A percentile compares a stretch with the other conserved stretches of the same genome.
phyloP scores from a whole-genome alignment of 2,329 filamentous ascomycete genomes.

The Dothistroma septosporum region DNA sequence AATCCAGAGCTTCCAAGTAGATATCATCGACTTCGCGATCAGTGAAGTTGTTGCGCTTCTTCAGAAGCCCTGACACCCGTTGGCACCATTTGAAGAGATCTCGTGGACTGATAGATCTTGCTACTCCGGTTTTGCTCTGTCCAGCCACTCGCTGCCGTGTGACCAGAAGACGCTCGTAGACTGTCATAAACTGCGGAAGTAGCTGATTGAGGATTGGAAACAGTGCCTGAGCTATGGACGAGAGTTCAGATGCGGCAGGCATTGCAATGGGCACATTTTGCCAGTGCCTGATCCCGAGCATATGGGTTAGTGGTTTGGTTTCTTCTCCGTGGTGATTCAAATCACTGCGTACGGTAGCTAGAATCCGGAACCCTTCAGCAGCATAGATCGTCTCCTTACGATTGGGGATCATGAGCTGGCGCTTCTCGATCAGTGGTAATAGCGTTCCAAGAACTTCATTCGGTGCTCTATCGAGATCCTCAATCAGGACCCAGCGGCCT shows the following conservation, averaged over 20 bases:
- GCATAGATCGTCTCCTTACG: slow-evolving; percentile 82
- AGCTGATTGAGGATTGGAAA: slow-evolving; percentile 65
- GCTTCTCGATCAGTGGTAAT: slow-evolving; percentile 83
- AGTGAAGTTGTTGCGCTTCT: slow-evolving; percentile 58
- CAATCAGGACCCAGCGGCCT: slow-evolving; percentile 93
- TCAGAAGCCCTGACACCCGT: slow-evolving; percentile 65
- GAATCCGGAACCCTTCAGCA: slow-evolving; percentile 78
- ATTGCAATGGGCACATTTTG: slow-evolving; percentile 65
- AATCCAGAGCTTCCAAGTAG: slow-evolving; percentile 89
- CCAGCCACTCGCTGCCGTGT: slow-evolving; percentile 35
- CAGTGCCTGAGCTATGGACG: slow-evolving; percentile 65
- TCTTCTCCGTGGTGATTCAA: slow-evolving; percentile 64
- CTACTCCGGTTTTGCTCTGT: slow-evolving; percentile 52
- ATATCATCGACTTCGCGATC: slow-evolving; percentile 75
- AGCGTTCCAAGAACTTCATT: slow-evolving; percentile 92
- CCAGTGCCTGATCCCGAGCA: slow-evolving; percentile 87
- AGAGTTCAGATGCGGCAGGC: slow-evolving; percentile 65
- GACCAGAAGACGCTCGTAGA: slow-evolving; percentile 47
- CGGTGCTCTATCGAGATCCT: slow-evolving; percentile 91
- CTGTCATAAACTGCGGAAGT: slow-evolving; percentile 53
- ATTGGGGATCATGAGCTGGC: slow-evolving; percentile 85
- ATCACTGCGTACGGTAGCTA: slow-evolving; percentile 80
- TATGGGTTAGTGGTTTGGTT: slow-evolving; percentile 61
- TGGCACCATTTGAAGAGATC: slow-evolving; percentile 92
- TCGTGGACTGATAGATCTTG: slow-evolving; percentile 62